A percentile compares a stretch with the other conserved stretches of the same genome.
Conservation (phyloP, 768 basidiomycete species). For the Pholiota conissans region DNA sequence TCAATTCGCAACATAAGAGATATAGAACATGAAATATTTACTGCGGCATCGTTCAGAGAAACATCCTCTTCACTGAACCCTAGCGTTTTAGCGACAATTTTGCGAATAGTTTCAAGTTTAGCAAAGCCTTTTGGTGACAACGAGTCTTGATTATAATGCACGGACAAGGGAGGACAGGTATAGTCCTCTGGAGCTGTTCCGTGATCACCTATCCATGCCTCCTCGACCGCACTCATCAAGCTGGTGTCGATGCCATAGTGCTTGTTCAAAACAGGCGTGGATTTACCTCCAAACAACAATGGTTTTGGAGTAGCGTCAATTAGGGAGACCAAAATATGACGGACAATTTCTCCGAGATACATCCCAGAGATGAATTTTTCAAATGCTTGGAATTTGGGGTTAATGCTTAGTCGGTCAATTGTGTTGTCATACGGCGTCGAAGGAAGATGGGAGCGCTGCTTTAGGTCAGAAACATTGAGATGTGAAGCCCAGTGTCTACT, state of each 20-base stretch:
- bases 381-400: conserved; percentile 89
- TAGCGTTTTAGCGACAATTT: conserved; percentile 62
- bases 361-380: conserved; percentile 99
- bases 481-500: conserved; percentile 21
- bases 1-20: not conserved
- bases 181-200: conserved; percentile 24
- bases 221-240: conserved; percentile 83
- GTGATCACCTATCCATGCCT: conserved; percentile 61
- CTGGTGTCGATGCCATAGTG: conserved; percentile 97
- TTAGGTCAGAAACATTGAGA: not conserved
- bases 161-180: conserved; percentile 33
- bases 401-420: conserved; percentile 92
- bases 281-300: conserved; percentile 79
- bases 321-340: conserved; percentile 81
- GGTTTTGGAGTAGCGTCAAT: conserved; percentile 73
- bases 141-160: conserved; percentile 31
- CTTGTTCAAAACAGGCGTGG: conserved; percentile 69
- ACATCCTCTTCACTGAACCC: conserved; percentile 57
- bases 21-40: conserved; percentile 22
- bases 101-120: conserved; percentile 55
- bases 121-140: conserved; percentile 29
- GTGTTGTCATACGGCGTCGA: conserved; percentile 89
- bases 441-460: conserved; percentile 78
- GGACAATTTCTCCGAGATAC: conserved; percentile 95
- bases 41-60: conserved; percentile 57